Base-by-base conservation (phyloP, 441 rosid genomes). In the Metrosideros polymorpha region DNA sequence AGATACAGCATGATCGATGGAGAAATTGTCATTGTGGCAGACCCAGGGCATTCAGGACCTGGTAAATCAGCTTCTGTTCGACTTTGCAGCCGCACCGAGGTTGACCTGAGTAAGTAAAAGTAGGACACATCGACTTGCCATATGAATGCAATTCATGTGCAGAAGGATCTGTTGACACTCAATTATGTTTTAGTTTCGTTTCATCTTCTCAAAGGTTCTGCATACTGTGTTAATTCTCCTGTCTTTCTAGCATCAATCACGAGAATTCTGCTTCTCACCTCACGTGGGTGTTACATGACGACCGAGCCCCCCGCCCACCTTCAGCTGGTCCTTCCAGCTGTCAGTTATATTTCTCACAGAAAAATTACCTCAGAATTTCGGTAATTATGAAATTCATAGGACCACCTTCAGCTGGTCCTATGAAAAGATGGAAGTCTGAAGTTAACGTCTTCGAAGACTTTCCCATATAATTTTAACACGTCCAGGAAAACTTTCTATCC, bases 41-140 rank as follows among this genome's bases (percentile, higher is more conserved):
- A 83, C 56, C 90, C 89, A 6, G 91, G 91, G 82, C 86, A 88
- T 57, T 89, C 96, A 43, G 92, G 91, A 53, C 95, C 93, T 15
- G 92, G 92, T 84, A 95, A 88, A 88, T 91, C 93, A 85, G 92
- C 92, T 79, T 90, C 86, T 15, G 84, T 94, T 47, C 93, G 47
- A 89, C 84, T 94, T 56, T 91, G 90, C 84, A 92, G 96, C 86
- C 19, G 92, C 85, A 88, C 93, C 3, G 14, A 51, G 24, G 61
- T 94, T 6, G 94, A 95, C 83, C 90, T 91, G 18, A 83, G 98
- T 94, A 92, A 89, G 95, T 89, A 45, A 24, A 63, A 63, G 55
- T 84, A 7, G 18, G 42, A 52, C 84, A 49, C 24, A 52, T 66
- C 27, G 25, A 55, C 59, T 45, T 43, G 84, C 55, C 39, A 27